Evolutionary conservation across 352 stramenopile species (phyloP).

Genomic region (Pythium aphanidermatum): DNA sequence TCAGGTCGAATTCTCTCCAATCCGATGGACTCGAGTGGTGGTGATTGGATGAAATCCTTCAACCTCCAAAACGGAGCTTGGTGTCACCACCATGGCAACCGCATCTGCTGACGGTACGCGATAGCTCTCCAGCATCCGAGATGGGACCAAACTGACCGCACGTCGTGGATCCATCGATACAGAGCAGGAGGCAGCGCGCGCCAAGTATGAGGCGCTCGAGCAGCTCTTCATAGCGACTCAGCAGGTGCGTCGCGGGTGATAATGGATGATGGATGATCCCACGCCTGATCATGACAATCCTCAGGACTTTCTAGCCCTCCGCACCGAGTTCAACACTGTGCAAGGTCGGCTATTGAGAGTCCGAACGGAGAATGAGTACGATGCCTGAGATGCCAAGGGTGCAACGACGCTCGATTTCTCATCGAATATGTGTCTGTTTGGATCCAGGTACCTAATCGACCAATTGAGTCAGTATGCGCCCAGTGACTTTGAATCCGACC

Average conservation of each 20-base stretch:
- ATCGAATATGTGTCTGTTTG: neutral
- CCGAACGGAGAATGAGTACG: conserved; percentile 35
- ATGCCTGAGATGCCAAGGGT: too few species aligned
- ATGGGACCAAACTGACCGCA: too few species aligned
- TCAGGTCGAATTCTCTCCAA: too few species aligned
- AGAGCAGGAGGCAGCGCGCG: neutral
- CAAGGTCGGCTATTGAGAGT: conserved; percentile 18
- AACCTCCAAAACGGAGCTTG: too few species aligned
- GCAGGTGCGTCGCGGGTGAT: conserved; percentile 12
- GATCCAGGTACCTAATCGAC: conserved; percentile 27
- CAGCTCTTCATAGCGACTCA: conserved; percentile 17
- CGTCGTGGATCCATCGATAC: neutral
- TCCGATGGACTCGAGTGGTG: too few species aligned
- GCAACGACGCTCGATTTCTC: neutral
- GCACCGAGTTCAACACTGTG: conserved; percentile 8
- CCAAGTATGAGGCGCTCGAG: conserved; percentile 19
- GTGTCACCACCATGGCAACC: too few species aligned
- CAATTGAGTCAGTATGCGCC: conserved; percentile 30
- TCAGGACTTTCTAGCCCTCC: conserved; percentile 25
- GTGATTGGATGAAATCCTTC: too few species aligned
- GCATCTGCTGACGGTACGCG: too few species aligned
- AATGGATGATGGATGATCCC: too few species aligned
- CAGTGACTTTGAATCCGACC: conserved; percentile 44
- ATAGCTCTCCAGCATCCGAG: too few species aligned
- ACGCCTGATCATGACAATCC: too few species aligned